A percentile compares a stretch with the other conserved stretches of the same genome.
phyloP scores from a whole-genome alignment of 1,284 basidiomycete species.

The Ceratobasidium sp. region DNA sequence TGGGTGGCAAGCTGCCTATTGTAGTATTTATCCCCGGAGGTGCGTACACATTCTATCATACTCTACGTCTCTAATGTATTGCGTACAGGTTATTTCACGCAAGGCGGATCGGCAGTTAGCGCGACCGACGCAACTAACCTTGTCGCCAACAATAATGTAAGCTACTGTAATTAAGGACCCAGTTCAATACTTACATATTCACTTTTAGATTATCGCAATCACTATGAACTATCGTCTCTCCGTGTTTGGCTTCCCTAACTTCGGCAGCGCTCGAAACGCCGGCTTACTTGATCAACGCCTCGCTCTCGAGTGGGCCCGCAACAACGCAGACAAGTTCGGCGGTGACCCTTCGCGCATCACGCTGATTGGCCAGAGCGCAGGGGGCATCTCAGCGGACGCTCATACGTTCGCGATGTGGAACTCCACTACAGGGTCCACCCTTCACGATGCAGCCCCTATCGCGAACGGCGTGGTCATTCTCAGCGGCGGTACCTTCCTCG shows the following conservation, averaged over 20 bases:
- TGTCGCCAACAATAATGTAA: slow-evolving; percentile 9
- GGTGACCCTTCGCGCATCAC: slow-evolving; percentile 58
- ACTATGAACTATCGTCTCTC: neutral
- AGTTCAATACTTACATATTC: neutral
- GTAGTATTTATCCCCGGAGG: no score
- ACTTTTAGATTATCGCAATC: neutral
- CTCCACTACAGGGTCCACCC: neutral
- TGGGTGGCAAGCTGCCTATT: slow-evolving; percentile 10
- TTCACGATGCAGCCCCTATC: slow-evolving; percentile 3
- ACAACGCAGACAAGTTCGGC: slow-evolving; percentile 62
- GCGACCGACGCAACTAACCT: slow-evolving; percentile 15
- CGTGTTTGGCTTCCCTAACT: slow-evolving; percentile 7
- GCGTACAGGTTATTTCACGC: slow-evolving; percentile 5
- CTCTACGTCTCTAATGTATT: neutral
- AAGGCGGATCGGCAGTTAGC: slow-evolving; percentile 20
- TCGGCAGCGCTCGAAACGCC: slow-evolving; percentile 53
- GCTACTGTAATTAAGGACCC: no score
- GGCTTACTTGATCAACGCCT: slow-evolving; percentile 60
- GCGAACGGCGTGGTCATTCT: neutral
- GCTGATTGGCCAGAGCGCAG: slow-evolving; percentile 70
- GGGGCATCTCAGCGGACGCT: slow-evolving; percentile 52
- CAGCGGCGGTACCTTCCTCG: slow-evolving; percentile 4
- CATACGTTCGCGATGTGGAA: slow-evolving; percentile 14
- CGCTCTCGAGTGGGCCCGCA: slow-evolving; percentile 51
- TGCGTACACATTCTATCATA: neutral